Percentiles rank a stretch among this genome's conserved stretches.
Conservation (phyloP, 192 early-diverging fungal species). For the Podila epicladia region DNA sequence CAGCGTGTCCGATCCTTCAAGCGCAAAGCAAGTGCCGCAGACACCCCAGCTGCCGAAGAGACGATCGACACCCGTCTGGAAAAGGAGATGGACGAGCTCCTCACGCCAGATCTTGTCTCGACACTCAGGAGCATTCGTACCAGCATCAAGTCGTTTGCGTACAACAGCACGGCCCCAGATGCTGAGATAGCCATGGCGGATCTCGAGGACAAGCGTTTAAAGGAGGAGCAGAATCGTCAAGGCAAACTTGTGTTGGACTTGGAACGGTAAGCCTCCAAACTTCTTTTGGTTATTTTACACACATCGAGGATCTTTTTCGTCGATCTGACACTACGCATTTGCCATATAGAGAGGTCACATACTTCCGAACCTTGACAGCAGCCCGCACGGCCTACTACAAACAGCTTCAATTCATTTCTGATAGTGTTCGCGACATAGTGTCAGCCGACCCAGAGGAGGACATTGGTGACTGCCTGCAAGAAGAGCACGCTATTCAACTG, state of each 20-base stretch:
- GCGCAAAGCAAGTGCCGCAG: conserved; percentile 10
- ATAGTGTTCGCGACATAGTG: conserved; percentile 44
- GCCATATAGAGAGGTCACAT: conserved; percentile 7
- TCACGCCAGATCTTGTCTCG: conserved; percentile 5
- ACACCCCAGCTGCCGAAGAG: not conserved
- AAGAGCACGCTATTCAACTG: conserved; percentile 9
- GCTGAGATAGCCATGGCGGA: conserved; percentile 27
- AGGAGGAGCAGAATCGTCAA: conserved; percentile 21
- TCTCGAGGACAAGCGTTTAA: conserved; percentile 18
- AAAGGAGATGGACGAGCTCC: conserved; percentile 25
- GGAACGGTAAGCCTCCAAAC: conserved; percentile 12
- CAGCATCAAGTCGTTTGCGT: conserved; percentile 12
- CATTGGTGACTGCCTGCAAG: conserved; percentile 21
- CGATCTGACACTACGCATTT: not conserved
- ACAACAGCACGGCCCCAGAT: not conserved
- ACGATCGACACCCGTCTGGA: conserved; percentile 22
- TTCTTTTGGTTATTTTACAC: not conserved
- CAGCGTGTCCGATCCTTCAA: conserved; percentile 21
- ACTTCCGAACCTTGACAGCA: conserved; percentile 24
- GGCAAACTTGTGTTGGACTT: conserved; percentile 15
- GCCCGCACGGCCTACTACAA: conserved; percentile 55
- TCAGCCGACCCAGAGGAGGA: conserved; percentile 17
- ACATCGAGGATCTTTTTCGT: not conserved
- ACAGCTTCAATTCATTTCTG: conserved; percentile 52
- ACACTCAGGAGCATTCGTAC: conserved; percentile 22